phyloP scores from a whole-genome alignment of 78 protist species.

The Dictyostelium brefeldianum region DNA sequence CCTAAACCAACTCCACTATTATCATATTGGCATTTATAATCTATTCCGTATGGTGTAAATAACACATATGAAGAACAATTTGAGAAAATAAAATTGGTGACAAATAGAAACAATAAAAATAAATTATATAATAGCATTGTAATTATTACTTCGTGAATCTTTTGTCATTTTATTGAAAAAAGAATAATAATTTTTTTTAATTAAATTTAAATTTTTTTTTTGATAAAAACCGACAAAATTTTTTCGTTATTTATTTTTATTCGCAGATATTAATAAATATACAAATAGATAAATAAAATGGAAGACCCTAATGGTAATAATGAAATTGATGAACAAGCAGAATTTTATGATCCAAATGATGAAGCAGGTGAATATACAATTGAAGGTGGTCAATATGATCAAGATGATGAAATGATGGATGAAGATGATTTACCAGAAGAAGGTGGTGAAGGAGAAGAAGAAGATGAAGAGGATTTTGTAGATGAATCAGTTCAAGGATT shows the following conservation, averaged over 20 bases:
- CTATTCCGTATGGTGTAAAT: background rate
- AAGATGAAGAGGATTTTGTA: conserved; percentile 48
- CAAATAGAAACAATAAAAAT: background rate
- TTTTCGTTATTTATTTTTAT: conserved; percentile 7
- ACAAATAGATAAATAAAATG: background rate
- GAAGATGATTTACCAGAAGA: background rate
- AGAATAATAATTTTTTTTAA: background rate
- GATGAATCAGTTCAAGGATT: conserved; percentile 83
- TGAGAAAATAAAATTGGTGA: background rate
- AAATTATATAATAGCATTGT: background rate
- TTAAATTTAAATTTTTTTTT: background rate
- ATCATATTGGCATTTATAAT: background rate
- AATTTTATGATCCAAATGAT: conserved; percentile 28
- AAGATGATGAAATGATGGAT: conserved; percentile 42
- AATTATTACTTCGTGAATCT: background rate
- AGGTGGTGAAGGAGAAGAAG: conserved; percentile 3
- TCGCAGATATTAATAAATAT: background rate
- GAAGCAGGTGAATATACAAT: background rate
- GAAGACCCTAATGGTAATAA: background rate
- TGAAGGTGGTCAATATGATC: conserved; percentile 19
- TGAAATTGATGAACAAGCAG: background rate
- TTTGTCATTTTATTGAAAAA: background rate
- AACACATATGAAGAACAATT: background rate
- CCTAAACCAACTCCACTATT: background rate
- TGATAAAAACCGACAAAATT: background rate